Evolutionary conservation across 345 rosid species (phyloP).

Genomic region (Luvunga scandens): DNA sequence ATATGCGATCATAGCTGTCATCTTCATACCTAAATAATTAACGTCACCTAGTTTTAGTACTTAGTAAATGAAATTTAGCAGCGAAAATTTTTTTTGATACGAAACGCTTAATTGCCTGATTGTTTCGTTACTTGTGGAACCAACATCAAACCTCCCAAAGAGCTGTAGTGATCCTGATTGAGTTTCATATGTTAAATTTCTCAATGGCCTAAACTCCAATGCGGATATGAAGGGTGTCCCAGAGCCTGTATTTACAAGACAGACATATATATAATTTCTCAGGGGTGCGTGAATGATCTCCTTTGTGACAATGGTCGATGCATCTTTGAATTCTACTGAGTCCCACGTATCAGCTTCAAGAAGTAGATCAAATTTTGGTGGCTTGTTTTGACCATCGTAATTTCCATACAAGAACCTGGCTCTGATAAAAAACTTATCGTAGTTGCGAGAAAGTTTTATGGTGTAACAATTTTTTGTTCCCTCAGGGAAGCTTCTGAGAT

Average conservation of each 20-base stretch:
- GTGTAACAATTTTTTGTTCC: too few species aligned
- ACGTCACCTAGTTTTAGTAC: too few species aligned
- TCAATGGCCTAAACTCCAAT: slow-evolving; percentile 12
- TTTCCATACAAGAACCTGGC: neutral
- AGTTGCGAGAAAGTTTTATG: too few species aligned
- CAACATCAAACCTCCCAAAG: neutral
- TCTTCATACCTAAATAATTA: slow-evolving; percentile 30
- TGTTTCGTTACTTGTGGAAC: neutral
- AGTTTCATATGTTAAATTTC: neutral
- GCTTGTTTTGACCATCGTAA: too few species aligned
- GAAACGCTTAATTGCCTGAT: neutral
- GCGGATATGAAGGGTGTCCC: slow-evolving; percentile 18
- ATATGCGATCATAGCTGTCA: slow-evolving; percentile 37
- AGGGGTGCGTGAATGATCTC: too few species aligned
- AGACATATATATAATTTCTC: neutral
- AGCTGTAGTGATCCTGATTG: neutral
- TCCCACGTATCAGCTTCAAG: too few species aligned
- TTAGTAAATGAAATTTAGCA: neutral
- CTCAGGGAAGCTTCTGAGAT: too few species aligned
- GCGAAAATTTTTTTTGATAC: neutral
- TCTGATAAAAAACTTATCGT: too few species aligned
- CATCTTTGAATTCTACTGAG: too few species aligned
- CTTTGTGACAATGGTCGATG: too few species aligned
- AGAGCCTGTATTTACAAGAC: slow-evolving; percentile 2
- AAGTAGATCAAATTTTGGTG: neutral